phyloP scores from a whole-genome alignment of 2,329 filamentous ascomycete genomes.

The Fusarium compactum region DNA sequence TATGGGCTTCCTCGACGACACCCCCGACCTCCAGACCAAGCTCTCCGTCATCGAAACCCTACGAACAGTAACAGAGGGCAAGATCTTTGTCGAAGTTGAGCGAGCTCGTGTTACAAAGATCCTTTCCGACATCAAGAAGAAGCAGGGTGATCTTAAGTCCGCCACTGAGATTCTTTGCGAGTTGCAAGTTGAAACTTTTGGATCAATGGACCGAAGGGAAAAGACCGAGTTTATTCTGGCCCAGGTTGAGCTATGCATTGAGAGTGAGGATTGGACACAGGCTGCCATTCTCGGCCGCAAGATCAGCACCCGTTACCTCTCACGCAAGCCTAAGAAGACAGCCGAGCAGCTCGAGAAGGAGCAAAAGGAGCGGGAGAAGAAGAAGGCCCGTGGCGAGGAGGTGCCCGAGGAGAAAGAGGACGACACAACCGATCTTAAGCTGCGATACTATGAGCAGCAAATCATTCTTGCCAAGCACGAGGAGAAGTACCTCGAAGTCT shows the following conservation, averaged over 20 bases:
- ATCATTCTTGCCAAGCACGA: constrained; percentile 96
- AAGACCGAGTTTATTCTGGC: constrained; percentile 99
- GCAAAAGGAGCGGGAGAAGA: constrained; percentile 87
- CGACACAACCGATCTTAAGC: constrained; percentile 95
- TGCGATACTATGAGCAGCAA: constrained; percentile 97
- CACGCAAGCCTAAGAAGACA: constrained; percentile 91
- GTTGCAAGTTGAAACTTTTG: constrained; percentile 98
- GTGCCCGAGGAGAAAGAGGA: constrained; percentile 83
- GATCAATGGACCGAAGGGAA: constrained; percentile 95
- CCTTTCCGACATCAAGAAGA: constrained; percentile 96
- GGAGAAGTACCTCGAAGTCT: constrained; percentile 95
- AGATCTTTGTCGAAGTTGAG: constrained; percentile 99
- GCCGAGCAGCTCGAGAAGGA: constrained; percentile 91
- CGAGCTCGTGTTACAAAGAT: constrained; percentile 94
- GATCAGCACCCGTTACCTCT: constrained; percentile 94
- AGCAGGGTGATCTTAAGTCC: constrained; percentile 89
- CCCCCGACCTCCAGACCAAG: constrained; percentile 87
- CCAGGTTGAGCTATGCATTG: constrained; percentile 94
- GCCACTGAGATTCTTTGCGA: constrained; percentile 96
- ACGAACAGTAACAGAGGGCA: constrained; percentile 96
- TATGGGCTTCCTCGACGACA: constrained; percentile 90
- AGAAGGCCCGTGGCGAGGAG: constrained; percentile 82
- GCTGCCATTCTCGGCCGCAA: constrained; percentile 94
- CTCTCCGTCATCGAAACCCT: constrained; percentile 94
- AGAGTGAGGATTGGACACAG: constrained; percentile 96